phyloP scores from a whole-genome alignment of 371 early-diverging fungal species.

The Lichtheimia ramosa region DNA sequence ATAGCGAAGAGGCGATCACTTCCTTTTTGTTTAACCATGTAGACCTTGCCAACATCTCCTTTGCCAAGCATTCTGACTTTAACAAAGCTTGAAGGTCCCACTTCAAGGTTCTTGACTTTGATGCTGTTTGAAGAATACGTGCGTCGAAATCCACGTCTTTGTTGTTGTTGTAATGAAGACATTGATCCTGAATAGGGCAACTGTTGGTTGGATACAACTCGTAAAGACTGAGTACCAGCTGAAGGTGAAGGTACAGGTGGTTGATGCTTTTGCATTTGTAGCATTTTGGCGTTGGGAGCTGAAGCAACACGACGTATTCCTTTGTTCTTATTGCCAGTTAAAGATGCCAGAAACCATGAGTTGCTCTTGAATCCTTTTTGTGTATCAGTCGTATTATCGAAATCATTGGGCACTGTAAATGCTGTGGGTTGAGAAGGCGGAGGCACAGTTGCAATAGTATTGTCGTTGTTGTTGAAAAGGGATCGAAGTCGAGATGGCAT shows the following conservation, averaged over 20 bases:
- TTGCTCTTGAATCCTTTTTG: slow-evolving; percentile 38
- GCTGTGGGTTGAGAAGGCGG: slow-evolving; percentile 10
- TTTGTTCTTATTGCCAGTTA: slow-evolving; percentile 22
- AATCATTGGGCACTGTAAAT: slow-evolving; percentile 41
- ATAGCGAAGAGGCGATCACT: slow-evolving; percentile 84
- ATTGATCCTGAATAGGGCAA: neutral
- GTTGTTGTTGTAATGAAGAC: slow-evolving; percentile 4
- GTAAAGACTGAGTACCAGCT: slow-evolving; percentile 9
- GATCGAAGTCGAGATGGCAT: slow-evolving; percentile 40
- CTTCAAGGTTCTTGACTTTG: slow-evolving; percentile 74
- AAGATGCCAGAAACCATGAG: slow-evolving; percentile 40
- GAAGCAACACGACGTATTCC: slow-evolving; percentile 61
- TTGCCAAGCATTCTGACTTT: slow-evolving; percentile 89
- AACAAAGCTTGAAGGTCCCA: slow-evolving; percentile 77
- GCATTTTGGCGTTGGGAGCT: slow-evolving; percentile 51
- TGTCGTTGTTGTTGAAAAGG: slow-evolving; percentile 25
- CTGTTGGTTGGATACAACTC: neutral
- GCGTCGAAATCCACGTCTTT: slow-evolving; percentile 36
- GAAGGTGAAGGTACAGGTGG: slow-evolving; percentile 20
- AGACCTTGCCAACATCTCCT: slow-evolving; percentile 96
- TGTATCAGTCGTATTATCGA: slow-evolving; percentile 20
- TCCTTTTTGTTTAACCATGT: slow-evolving; percentile 86
- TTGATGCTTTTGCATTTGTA: slow-evolving; percentile 9
- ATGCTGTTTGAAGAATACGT: slow-evolving; percentile 82
- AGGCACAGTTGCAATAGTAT: neutral